Conservation (phyloP, 129 eudicot genomes). For the Rutidosis leptorrhynchoides region DNA sequence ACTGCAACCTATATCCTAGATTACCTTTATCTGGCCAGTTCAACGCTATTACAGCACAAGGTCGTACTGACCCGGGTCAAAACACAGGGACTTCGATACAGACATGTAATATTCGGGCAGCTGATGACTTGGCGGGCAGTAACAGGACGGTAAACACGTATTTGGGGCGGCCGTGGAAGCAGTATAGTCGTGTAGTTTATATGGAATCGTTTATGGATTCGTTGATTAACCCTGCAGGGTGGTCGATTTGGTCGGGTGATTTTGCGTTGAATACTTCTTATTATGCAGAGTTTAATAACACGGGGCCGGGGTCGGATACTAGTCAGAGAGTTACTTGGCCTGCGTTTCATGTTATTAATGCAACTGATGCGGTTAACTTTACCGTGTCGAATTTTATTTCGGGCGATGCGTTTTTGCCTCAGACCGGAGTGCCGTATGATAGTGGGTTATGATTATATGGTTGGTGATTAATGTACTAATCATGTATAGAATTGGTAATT, state of each 20-base stretch:
- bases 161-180: slow-evolving; percentile 65
- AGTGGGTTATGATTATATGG: slow-evolving; percentile 38
- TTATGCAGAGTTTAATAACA: slow-evolving; percentile 52
- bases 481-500: background rate
- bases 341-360: slow-evolving; percentile 38
- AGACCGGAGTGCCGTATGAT: slow-evolving; percentile 50
- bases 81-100: slow-evolving; percentile 54
- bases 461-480: background rate
- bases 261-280: slow-evolving; percentile 52
- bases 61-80: slow-evolving; percentile 48
- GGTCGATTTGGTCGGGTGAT: slow-evolving; percentile 54
- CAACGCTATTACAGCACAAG: slow-evolving; percentile 69
- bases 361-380: slow-evolving; percentile 45
- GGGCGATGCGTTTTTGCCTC: slow-evolving; percentile 54
- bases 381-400: slow-evolving; percentile 41
- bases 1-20: slow-evolving; percentile 48
- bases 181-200: slow-evolving; percentile 40
- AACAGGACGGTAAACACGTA: slow-evolving; percentile 38
- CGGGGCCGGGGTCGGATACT: slow-evolving; percentile 53
- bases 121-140: slow-evolving; percentile 46
- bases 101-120: slow-evolving; percentile 37
- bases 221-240: slow-evolving; percentile 44
- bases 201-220: slow-evolving; percentile 54
- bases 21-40: slow-evolving; percentile 47
- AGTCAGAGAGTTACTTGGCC: slow-evolving; percentile 50